Evolutionary conservation across 2,329 filamentous ascomycete species (phyloP), one percentile per base, ranked within the genome.

Genomic region (Alternaria sp.): DNA sequence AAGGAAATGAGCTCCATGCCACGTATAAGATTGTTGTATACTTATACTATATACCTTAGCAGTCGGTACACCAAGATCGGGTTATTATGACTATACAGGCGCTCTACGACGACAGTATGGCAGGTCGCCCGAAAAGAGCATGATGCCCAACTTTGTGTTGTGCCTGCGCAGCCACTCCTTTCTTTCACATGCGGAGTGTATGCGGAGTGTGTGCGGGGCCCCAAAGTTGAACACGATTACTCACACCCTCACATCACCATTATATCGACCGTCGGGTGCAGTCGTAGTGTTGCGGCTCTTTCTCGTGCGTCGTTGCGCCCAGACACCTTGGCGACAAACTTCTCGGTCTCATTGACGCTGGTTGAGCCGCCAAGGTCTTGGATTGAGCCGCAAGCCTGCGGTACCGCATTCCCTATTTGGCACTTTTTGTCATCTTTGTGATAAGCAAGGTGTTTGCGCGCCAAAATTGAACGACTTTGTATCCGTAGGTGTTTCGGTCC

Each of bases 341-440:
- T 36, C 36, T 52, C 49, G 49, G 49, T 21, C 49, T 52, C 49
- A 52, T 52, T 52, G 49, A 52, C 49, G 49, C 49, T 52, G 49
- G 49, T 25, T 52, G 49, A 52, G 13, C n/a, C 4, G 49, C 49
- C 49, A 52, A 52, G 49, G 49, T 7, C 49, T 52, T 52, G 49
- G 28, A 21, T 21, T 32, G 13, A 52, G 49, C 36, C 19, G 30
- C 30, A 52, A 52, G 49, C 49, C 28, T 51, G 49, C 49, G 49
- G 49, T 51, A 23, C 49, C 49, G 49, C 49, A 52, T 51, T 32
- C 49, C 49, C 19, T 23, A 51, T 32, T 23, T 51, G 28, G 49
- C 32, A 40, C 30, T 52, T 52, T 36, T 52, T 36, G 17, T 40
- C 19, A 52, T 52, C 49, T 19, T 40, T 13, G 30, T 21, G 49